These are phyloP conservation scores for Yueomyces sp. DNA, from an alignment of 1,139 yeast species.

Conservation along the genomic window DNA sequence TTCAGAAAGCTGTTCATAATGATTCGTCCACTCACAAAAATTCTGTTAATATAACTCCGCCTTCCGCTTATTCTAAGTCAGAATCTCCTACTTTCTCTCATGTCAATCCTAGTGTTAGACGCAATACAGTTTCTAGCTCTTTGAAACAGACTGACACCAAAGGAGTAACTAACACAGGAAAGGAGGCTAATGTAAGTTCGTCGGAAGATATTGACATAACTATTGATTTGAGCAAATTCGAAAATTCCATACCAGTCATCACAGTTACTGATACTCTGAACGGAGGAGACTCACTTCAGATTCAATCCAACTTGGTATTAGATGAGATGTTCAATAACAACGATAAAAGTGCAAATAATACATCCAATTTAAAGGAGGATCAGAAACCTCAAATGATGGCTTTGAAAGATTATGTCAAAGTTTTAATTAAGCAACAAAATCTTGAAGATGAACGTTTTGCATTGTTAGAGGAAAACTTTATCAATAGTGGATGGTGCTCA, in stretches of 20 bases:
- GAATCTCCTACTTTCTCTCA: background rate
- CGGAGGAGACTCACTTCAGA: slow-evolving; percentile 8
- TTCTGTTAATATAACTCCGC: too few species aligned
- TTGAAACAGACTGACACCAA: background rate
- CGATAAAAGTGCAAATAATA: background rate
- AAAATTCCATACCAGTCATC: slow-evolving; percentile 13
- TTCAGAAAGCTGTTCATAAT: too few species aligned
- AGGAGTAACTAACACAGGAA: too few species aligned
- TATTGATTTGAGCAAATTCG: slow-evolving; percentile 12
- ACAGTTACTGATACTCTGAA: slow-evolving; percentile 15
- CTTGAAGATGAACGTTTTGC: slow-evolving; percentile 18
- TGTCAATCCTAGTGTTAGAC: background rate
- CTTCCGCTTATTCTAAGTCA: background rate
- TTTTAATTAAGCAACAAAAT: slow-evolving; percentile 15
- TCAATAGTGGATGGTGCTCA: slow-evolving; percentile 21
- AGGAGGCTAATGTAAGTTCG: too few species aligned
- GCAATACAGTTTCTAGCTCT: background rate
- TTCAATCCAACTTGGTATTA: slow-evolving; percentile 13
- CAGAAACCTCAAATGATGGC: slow-evolving; percentile 11
- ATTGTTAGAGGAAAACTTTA: slow-evolving; percentile 13
- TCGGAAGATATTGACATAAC: slow-evolving; percentile 2
- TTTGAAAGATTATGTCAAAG: slow-evolving; percentile 13
- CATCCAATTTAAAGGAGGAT: background rate
- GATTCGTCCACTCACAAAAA: too few species aligned
- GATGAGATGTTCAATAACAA: slow-evolving; percentile 9